Percentiles rank a stretch among this genome's conserved stretches.
Evolutionary conservation across 2,329 filamentous ascomycete species (phyloP).

Genomic region (Apiospora pterosperma): DNA sequence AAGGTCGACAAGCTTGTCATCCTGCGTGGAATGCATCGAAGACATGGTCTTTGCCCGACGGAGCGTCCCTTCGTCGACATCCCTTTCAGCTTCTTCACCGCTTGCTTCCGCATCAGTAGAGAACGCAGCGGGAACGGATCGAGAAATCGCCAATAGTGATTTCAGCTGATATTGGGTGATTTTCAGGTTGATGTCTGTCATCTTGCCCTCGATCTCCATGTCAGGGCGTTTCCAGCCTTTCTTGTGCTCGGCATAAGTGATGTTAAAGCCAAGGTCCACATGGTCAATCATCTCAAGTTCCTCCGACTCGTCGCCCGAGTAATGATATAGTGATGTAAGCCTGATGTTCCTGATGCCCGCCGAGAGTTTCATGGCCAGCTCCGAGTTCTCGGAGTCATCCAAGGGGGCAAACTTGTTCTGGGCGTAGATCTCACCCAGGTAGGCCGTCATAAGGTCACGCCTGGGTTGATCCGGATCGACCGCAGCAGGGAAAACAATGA

Average conservation of each 20-base stretch:
- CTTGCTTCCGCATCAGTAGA: slow-evolving; percentile 67
- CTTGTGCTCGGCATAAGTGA: slow-evolving; percentile 87
- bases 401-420: slow-evolving; percentile 88
- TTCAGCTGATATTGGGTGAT: slow-evolving; percentile 90
- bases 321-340: slow-evolving; percentile 86
- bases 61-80: slow-evolving; percentile 59
- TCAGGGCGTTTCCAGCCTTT: slow-evolving; percentile 77
- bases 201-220: slow-evolving; percentile 82
- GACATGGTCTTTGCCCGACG: slow-evolving; percentile 45
- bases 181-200: slow-evolving; percentile 89
- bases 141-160: slow-evolving; percentile 82
- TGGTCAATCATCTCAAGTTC: slow-evolving; percentile 96
- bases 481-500: slow-evolving; percentile 86
- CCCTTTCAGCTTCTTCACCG: slow-evolving; percentile 70
- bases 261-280: slow-evolving; percentile 88
- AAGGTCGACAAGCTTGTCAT: slow-evolving; percentile 49
- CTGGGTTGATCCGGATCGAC: slow-evolving; percentile 66
- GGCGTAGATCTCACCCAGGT: slow-evolving; percentile 95
- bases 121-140: slow-evolving; percentile 85
- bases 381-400: slow-evolving; percentile 69
- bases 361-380: slow-evolving; percentile 83
- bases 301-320: slow-evolving; percentile 67
- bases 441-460: slow-evolving; percentile 84
- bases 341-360: slow-evolving; percentile 90
- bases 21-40: slow-evolving; percentile 30